phyloP scores from a whole-genome alignment of 176 grass and related monocot genomes.

The Lolium rigidum region DNA sequence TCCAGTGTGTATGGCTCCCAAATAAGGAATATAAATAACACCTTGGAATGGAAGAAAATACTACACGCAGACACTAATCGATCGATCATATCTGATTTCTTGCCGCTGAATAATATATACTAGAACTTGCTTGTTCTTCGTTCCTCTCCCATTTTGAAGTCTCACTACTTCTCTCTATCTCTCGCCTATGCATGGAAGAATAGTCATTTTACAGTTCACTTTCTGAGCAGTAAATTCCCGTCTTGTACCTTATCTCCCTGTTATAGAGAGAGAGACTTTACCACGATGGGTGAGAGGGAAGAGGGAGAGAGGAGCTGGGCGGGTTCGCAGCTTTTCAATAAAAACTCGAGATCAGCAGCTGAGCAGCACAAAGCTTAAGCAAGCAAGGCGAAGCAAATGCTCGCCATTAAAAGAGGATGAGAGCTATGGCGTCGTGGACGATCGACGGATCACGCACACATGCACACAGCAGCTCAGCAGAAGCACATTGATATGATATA shows the following conservation, averaged over 20 bases:
- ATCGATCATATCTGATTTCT: not conserved
- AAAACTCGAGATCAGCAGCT: slow-evolving; percentile 49
- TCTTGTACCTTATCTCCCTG: not conserved
- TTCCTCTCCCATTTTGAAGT: slow-evolving; percentile 29
- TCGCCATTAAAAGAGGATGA: slow-evolving; percentile 42
- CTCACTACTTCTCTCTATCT: not conserved
- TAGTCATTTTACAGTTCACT: slow-evolving; percentile 39
- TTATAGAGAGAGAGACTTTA: slow-evolving; percentile 36
- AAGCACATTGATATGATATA: slow-evolving; percentile 43
- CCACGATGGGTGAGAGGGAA: not conserved
- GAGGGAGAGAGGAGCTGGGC: not conserved
- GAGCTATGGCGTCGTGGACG: not conserved
- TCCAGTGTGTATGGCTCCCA: not conserved
- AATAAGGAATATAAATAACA: not conserved
- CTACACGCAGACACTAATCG: not conserved
- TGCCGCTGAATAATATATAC: not conserved
- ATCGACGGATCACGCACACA: not conserved
- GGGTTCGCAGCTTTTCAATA: slow-evolving; percentile 46
- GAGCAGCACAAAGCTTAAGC: slow-evolving; percentile 29
- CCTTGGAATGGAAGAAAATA: slow-evolving; percentile 29
- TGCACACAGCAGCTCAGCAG: slow-evolving; percentile 3
- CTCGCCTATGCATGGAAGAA: slow-evolving; percentile 42
- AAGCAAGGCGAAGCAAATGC: slow-evolving; percentile 30
- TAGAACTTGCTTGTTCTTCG: not conserved
- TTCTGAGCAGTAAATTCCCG: slow-evolving; percentile 45